These are phyloP conservation scores for Choanephora cucurbitarum DNA, from an alignment of 371 early-diverging fungal species.

Conservation along the genomic window DNA sequence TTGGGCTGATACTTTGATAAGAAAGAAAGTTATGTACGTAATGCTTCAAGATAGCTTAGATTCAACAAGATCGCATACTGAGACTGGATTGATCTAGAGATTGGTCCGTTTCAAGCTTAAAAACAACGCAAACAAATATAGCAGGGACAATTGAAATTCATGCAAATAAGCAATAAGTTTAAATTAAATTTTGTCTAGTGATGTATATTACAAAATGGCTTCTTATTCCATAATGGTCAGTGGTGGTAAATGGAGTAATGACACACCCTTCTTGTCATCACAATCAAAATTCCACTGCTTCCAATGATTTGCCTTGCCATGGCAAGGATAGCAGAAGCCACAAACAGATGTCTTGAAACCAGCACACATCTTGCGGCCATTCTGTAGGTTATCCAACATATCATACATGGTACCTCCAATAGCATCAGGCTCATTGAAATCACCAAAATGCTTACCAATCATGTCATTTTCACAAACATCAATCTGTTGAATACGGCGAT, in stretches of 20 bases:
- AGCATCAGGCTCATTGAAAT: constrained; percentile 49
- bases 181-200: too few species aligned
- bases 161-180: too few species aligned
- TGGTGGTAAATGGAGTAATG: constrained; percentile 37
- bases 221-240: constrained; percentile 42
- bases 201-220: too few species aligned
- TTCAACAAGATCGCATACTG: too few species aligned
- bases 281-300: constrained; percentile 62
- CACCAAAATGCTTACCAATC: constrained; percentile 67
- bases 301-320: constrained; percentile 60
- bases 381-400: constrained; percentile 53
- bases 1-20: too few species aligned
- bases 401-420: constrained; percentile 62
- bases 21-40: too few species aligned
- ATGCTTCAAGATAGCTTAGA: too few species aligned
- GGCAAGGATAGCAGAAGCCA: constrained; percentile 61
- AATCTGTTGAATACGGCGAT: constrained; percentile 63
- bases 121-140: too few species aligned
- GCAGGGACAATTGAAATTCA: too few species aligned
- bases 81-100: too few species aligned
- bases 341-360: constrained; percentile 48
- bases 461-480: constrained; percentile 64
- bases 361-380: constrained; percentile 46
- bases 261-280: constrained; percentile 57
- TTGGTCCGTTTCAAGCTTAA: too few species aligned